phyloP scores from a whole-genome alignment of 2,329 filamentous ascomycete genomes.

The Allantophomopsis cytisporea region DNA sequence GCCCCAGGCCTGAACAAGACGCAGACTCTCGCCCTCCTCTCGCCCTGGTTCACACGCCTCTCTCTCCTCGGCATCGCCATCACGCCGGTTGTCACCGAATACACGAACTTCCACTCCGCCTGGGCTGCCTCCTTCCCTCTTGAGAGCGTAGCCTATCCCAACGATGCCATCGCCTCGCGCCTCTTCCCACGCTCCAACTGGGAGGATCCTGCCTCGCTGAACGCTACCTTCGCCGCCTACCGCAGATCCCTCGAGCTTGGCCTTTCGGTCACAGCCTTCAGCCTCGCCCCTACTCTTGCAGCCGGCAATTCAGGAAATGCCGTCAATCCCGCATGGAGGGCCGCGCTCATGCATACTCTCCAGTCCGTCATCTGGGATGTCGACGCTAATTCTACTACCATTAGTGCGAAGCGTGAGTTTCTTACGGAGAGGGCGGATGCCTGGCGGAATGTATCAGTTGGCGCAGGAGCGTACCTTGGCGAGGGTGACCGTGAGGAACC shows the following conservation, averaged over 20 bases:
- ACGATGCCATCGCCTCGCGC: conserved; percentile 23
- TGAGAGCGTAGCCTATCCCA: conserved; percentile 12
- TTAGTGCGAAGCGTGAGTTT: conserved; percentile 13
- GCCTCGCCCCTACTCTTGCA: conserved; percentile 12
- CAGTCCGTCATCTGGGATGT: conserved; percentile 21
- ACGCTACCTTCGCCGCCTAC: background rate
- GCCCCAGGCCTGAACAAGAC: conserved; percentile 27
- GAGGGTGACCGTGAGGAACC: conserved; percentile 28
- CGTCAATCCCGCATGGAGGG: conserved; percentile 27
- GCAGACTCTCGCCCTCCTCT: conserved; percentile 28
- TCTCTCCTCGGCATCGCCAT: conserved; percentile 20
- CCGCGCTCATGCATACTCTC: conserved; percentile 18
- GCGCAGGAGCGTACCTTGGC: conserved; percentile 32
- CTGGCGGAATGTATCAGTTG: conserved; percentile 24
- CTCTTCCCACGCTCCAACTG: conserved; percentile 23
- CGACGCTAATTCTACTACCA: conserved; percentile 12
- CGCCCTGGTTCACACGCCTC: conserved; percentile 28
- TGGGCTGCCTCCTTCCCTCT: conserved; percentile 17
- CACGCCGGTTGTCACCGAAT: conserved; percentile 11
- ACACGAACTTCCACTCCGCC: conserved; percentile 13
- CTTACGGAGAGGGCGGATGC: conserved; percentile 19
- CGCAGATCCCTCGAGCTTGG: conserved; percentile 20
- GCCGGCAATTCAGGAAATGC: conserved; percentile 16
- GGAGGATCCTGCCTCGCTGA: conserved; percentile 9
- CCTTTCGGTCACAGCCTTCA: conserved; percentile 16